Evolutionary conservation across 2,329 filamentous ascomycete species (phyloP).

Genomic region (Paracoccidioides brasiliensis): DNA sequence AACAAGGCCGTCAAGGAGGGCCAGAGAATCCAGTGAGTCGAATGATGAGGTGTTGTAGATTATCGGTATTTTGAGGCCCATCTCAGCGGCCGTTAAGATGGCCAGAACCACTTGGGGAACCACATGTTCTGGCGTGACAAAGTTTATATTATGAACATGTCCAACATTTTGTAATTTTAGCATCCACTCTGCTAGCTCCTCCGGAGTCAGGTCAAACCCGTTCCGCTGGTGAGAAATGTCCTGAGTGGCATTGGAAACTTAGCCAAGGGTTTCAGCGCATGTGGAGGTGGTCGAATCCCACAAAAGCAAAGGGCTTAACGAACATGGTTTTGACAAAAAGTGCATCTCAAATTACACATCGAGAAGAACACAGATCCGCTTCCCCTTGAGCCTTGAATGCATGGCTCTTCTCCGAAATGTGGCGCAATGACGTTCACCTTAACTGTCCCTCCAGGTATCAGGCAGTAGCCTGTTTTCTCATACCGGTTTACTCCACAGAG

Average conservation of each 20-base stretch:
- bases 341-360: constrained; percentile 61
- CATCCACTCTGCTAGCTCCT: constrained; percentile 70
- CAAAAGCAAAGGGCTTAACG: background rate
- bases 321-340: constrained; percentile 61
- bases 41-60: constrained; percentile 79
- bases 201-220: constrained; percentile 64
- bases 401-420: constrained; percentile 75
- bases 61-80: constrained; percentile 58
- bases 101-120: constrained; percentile 69
- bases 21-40: constrained; percentile 58
- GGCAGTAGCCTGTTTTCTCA: constrained; percentile 62
- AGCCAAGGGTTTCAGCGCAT: background rate
- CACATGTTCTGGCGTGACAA: constrained; percentile 76
- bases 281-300: background rate
- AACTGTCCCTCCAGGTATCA: constrained; percentile 58
- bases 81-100: constrained; percentile 58
- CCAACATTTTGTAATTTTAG: constrained; percentile 68
- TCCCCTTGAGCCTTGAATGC: constrained; percentile 68
- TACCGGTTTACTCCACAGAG: constrained; percentile 70
- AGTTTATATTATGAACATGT: constrained; percentile 80
- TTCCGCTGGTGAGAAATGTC: constrained; percentile 74
- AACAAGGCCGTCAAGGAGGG: constrained; percentile 63
- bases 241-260: constrained; percentile 8
- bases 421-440: constrained; percentile 77
- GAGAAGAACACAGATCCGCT: constrained; percentile 73